Evolutionary conservation across 1,284 basidiomycete genomes (phyloP), one percentile per base, ranked within the genome.

Genomic region (Fomitopsis betulina): DNA sequence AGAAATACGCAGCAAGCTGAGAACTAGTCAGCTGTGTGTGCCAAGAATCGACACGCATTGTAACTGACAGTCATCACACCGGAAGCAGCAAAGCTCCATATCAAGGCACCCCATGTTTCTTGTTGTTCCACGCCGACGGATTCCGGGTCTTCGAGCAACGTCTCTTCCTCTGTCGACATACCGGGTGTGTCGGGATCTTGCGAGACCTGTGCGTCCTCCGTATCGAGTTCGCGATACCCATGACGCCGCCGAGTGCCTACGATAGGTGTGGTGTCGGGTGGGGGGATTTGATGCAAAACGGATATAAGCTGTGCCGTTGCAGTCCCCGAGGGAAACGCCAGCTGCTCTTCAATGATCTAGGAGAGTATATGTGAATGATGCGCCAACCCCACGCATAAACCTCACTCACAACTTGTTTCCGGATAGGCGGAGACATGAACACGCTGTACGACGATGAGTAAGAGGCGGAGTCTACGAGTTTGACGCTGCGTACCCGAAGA

Each of bases 241-340:
- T 69, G 67, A 51, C 87, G 80, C 55, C 71, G 80, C 32, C 79
- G 77, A n/a, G 84, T 54, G 8, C 23, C 9, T 43, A n/a, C 49
- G n/a, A 21, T 30, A 13, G 30, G 49, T 8, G 74, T 73, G 0
- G 81, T 79, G 27, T 84, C 80, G 19, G 85, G 84, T 35, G 84
- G 83, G 1, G 90, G 89, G 52, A 88, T 72, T 60, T 83, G 73
- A 67, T 98, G 94, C n/a, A 98, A 79, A 10, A 98, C 91, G 1
- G 93, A 89, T 51, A 98, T 94, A 19, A 98, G 80, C 68, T 98
- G 96, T 1, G 96, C 96, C 0, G 96, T 98, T 0, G 96, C 96
- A n/a, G 92, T 97, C 23, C 96, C 96, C 0, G 91, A 94, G 0
- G 96, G 96, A 65, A 98, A 98, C 0, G 91, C 80, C 15, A 98